Conservation (phyloP, 768 basidiomycete genomes). For the Crucibulum laeve region DNA sequence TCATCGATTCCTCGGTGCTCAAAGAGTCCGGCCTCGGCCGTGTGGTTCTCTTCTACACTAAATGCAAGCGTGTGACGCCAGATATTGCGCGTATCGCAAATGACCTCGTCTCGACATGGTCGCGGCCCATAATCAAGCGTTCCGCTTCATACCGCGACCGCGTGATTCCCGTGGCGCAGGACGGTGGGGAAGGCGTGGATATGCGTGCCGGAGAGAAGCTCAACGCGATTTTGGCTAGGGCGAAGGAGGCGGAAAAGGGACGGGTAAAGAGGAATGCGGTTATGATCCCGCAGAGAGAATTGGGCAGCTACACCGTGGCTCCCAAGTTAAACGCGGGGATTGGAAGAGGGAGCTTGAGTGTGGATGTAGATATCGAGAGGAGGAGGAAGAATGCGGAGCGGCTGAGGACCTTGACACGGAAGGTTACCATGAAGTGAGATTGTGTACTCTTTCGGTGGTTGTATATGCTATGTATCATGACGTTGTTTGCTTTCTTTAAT, state of each 20-base stretch:
- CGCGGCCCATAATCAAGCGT: slow-evolving; percentile 87
- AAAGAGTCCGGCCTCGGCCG: slow-evolving; percentile 90
- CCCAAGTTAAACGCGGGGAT: slow-evolving; percentile 56
- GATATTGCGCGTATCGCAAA: slow-evolving; percentile 79
- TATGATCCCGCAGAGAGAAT: slow-evolving; percentile 71
- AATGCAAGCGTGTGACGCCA: slow-evolving; percentile 84
- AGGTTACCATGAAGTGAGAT: slow-evolving; percentile 27
- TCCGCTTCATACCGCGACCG: slow-evolving; percentile 78
- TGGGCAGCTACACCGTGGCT: slow-evolving; percentile 79
- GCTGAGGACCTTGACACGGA: slow-evolving; percentile 57
- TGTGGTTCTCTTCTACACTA: slow-evolving; percentile 92
- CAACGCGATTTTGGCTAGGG: slow-evolving; percentile 65
- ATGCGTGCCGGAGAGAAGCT: slow-evolving; percentile 49
- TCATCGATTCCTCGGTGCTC: slow-evolving; percentile 85
- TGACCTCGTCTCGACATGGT: slow-evolving; percentile 83
- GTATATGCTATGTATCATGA: neutral
- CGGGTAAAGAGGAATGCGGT: slow-evolving; percentile 77
- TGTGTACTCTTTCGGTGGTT: neutral
- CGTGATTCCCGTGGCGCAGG: slow-evolving; percentile 55
- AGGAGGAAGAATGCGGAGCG: slow-evolving; percentile 74
- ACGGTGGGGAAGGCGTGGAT: slow-evolving; percentile 26
- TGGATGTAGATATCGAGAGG: slow-evolving; percentile 71
- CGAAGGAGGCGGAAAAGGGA: slow-evolving; percentile 63
- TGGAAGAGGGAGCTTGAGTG: slow-evolving; percentile 47
- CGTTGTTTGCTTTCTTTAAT: neutral